A percentile compares a stretch with the other conserved stretches of the same genome.
Conservation (phyloP, 331 rosid genomes). For the Pyracantha coccinea region DNA sequence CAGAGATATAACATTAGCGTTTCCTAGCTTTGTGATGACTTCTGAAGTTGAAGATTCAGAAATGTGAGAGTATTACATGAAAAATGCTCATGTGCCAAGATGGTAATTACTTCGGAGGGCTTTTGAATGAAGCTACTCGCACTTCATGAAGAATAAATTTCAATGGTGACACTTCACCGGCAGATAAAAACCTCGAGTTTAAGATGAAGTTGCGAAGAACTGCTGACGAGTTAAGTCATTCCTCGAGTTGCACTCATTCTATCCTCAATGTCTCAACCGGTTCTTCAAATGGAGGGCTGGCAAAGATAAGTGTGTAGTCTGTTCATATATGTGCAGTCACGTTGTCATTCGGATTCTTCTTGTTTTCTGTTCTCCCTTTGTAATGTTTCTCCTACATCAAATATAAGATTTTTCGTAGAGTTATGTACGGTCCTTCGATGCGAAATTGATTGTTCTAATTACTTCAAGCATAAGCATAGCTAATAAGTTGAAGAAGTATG, state of each 20-base stretch:
- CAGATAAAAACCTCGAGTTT: background rate
- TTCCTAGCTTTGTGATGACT: constrained; percentile 68
- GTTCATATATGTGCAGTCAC: background rate
- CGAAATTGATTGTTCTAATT: background rate
- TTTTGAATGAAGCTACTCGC: background rate
- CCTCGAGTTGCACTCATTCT: background rate
- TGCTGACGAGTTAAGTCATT: background rate
- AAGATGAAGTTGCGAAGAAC: constrained; percentile 1
- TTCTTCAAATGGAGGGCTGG: constrained; percentile 10
- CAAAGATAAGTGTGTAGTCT: background rate
- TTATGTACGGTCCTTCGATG: background rate
- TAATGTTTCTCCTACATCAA: background rate
- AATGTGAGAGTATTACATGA: constrained; percentile 10
- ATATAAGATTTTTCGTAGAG: background rate
- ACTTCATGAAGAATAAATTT: background rate
- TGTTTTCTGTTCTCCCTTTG: no score
- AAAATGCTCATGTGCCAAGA: background rate
- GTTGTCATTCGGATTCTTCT: no score
- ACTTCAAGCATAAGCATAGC: no score
- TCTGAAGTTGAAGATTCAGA: constrained; percentile 56
- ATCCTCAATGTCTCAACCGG: constrained; percentile 4
- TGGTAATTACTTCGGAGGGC: background rate
- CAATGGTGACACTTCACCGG: background rate
- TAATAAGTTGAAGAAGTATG: no score
- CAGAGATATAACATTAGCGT: constrained; percentile 83